phyloP scores from a whole-genome alignment of 2,329 filamentous ascomycete species.

The Endoconidiophora laricicola region DNA sequence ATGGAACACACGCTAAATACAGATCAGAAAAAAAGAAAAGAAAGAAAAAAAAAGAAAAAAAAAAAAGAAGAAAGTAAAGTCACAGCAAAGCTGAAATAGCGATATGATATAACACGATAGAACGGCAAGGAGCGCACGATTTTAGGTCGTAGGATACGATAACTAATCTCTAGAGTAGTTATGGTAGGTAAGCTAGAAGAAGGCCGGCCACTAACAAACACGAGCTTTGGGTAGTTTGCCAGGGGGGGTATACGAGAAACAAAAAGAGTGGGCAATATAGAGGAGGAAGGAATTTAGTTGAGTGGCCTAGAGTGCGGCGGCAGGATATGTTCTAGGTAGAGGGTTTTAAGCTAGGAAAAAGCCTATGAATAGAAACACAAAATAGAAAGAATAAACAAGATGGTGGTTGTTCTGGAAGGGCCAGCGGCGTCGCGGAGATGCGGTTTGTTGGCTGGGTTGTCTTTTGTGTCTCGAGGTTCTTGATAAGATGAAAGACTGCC shows the following conservation, averaged over 20 bases:
- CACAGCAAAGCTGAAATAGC: constrained; percentile 1
- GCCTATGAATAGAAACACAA: not conserved
- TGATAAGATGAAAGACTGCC: too few relatives aligned
- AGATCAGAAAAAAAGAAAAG: constrained; percentile 4
- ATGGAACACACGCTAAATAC: constrained; percentile 7
- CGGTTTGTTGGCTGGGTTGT: too few relatives aligned
- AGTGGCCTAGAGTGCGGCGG: not conserved
- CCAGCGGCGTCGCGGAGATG: too few relatives aligned
- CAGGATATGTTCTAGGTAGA: not conserved
- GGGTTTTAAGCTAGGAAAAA: not conserved
- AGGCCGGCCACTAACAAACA: not conserved
- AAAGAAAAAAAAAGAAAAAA: constrained; percentile 11
- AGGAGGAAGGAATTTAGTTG: not conserved
- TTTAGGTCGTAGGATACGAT: not conserved
- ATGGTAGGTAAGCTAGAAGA: too few relatives aligned
- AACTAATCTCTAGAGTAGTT: not conserved
- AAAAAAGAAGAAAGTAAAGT: constrained; percentile 9
- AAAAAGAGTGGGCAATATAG: not conserved
- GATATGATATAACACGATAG: not conserved
- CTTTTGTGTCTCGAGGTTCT: too few relatives aligned
- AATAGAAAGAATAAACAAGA: not conserved
- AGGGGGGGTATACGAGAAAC: too few relatives aligned
- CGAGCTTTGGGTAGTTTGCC: not conserved
- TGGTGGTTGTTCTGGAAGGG: not conserved
- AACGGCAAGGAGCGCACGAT: not conserved